These are phyloP conservation scores for Omphalotus guepiniiformis DNA, from an alignment of 768 basidiomycete species.

Conservation along the genomic window DNA sequence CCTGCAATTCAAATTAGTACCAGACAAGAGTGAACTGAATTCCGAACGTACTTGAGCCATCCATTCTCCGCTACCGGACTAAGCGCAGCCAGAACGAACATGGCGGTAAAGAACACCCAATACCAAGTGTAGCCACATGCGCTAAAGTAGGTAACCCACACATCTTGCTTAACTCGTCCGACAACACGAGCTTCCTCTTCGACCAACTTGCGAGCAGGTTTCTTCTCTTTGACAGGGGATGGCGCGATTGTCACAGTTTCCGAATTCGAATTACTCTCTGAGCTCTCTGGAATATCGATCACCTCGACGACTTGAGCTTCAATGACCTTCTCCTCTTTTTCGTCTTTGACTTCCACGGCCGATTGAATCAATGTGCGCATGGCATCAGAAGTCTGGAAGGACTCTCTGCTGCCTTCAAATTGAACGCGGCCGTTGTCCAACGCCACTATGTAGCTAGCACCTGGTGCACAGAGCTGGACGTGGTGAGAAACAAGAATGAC, in stretches of 20 bases:
- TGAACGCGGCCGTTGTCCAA: conserved; percentile 78
- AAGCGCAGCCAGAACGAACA: conserved; percentile 53
- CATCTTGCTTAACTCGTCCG: conserved; percentile 60
- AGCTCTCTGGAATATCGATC: neutral
- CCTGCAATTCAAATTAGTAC: conserved; percentile 29
- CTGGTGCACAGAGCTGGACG: conserved; percentile 80
- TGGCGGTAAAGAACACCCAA: conserved; percentile 53
- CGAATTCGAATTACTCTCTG: conserved; percentile 9
- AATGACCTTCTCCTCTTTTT: conserved; percentile 39
- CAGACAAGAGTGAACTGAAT: neutral
- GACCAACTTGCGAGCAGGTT: conserved; percentile 72
- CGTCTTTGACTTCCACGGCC: conserved; percentile 28
- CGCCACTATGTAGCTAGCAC: conserved; percentile 77
- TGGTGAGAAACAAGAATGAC: conserved; percentile 94
- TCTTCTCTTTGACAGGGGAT: conserved; percentile 37
- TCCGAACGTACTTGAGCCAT: conserved; percentile 49
- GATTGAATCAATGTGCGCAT: conserved; percentile 67
- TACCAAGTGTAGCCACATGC: conserved; percentile 47
- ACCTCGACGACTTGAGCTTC: conserved; percentile 26
- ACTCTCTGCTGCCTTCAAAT: conserved; percentile 63
- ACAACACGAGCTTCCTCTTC: conserved; percentile 82
- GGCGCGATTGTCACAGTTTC: conserved; percentile 27
- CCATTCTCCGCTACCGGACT: conserved; percentile 69
- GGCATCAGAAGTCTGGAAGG: conserved; percentile 64
- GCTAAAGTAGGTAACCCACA: conserved; percentile 59